Evolutionary conservation across 2,329 filamentous ascomycete species (phyloP), one percentile per base, ranked within the genome.

Genomic region (Phaeophleospora eucalypticola): DNA sequence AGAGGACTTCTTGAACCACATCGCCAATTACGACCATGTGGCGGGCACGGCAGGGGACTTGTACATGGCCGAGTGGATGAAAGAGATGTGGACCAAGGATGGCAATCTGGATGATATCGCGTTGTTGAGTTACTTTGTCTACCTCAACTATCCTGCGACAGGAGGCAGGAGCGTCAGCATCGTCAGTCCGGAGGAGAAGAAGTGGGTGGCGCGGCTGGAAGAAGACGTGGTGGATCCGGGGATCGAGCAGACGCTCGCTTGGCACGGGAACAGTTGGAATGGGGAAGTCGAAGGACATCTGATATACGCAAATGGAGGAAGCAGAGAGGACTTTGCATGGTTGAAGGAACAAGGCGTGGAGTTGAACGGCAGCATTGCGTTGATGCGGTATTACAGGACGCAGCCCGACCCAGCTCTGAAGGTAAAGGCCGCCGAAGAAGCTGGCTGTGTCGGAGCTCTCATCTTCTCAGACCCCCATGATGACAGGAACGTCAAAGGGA

Each of bases 21-120:
- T 91, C 53, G 91, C 89, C 3, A 80, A 79, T 46, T 95, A 87
- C 64, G 87, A 93, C 52, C 93, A 97, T 67, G 77, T 97, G 52
- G 93, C 89, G 2, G 93, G 93, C n/a, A 95, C 89, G 2, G 85
- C 95, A 70, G 93, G 93, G 39, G 91, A 94, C 70, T 89, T 85
- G 60, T 87, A 85, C 37, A 76, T 95, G 45, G 91, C 88, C 6
- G 80, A 88, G 71, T 94, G 90, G 73, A 81, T 96, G 45, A 79
- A 90, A 67, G 82, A 82, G 60, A 79, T 85, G 65, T 95, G 96
- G 68, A 77, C 77, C 41, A 83, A 84, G 37, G 79, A 81, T 3
- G 61, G 57, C 1, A 52, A 50, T 17, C 76, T 98, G 62, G 89
- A 95, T 58, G 76, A 84, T 47, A 83, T 95, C 19, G 71, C 75